Conservation (phyloP, 345 rosid genomes). For the Aquilaria yunnanensis region DNA sequence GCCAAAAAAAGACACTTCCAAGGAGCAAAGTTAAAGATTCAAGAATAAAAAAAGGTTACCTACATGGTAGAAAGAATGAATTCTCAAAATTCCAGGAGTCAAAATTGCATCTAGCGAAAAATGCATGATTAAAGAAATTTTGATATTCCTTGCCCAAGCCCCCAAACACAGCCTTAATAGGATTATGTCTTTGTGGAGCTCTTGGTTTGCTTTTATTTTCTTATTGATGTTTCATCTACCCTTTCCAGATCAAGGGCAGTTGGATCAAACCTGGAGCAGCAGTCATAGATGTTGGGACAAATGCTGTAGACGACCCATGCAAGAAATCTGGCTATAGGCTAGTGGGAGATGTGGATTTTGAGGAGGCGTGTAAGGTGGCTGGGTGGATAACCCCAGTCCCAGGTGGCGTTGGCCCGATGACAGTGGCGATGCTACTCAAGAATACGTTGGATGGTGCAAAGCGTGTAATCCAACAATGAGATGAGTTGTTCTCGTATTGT, state of each 20-base stretch:
- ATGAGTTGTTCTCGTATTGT: not conserved
- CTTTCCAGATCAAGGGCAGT: conserved; percentile 66
- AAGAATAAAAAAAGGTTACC: too few relatives aligned
- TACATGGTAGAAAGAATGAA: too few relatives aligned
- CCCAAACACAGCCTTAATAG: too few relatives aligned
- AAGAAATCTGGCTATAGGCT: conserved; percentile 77
- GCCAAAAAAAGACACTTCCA: too few relatives aligned
- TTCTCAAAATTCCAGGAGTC: too few relatives aligned
- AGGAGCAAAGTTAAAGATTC: too few relatives aligned
- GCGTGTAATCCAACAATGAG: conserved; percentile 44
- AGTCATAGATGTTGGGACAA: conserved; percentile 89
- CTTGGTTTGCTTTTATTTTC: not conserved
- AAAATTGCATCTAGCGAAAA: too few relatives aligned
- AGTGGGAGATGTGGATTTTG: conserved; percentile 90
- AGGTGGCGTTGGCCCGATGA: conserved; percentile 98
- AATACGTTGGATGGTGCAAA: conserved; percentile 85
- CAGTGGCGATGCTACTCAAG: conserved; percentile 84
- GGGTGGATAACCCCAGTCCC: conserved; percentile 91
- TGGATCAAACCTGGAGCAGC: conserved; percentile 99
- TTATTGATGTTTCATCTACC: conserved; percentile 3
- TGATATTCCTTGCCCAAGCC: too few relatives aligned
- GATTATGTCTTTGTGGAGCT: not conserved
- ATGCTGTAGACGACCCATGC: conserved; percentile 66
- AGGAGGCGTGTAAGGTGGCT: conserved; percentile 74
- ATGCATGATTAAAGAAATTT: too few relatives aligned